These are phyloP conservation scores for Papiliotrema nemorosa DNA, from an alignment of 1,284 basidiomycete species.

Conservation along the genomic window DNA sequence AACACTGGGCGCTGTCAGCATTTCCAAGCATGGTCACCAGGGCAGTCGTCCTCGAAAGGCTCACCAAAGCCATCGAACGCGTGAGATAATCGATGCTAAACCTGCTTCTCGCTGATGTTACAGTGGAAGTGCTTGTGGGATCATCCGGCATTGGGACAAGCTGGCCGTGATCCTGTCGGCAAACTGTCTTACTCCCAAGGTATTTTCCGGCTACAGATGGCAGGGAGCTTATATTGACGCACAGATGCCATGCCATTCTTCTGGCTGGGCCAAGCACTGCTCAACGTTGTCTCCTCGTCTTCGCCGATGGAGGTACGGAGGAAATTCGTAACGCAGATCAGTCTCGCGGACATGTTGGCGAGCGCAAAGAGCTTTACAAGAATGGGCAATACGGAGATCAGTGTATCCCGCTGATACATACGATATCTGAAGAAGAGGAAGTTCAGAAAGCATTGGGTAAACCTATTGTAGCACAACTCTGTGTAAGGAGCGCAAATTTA, in stretches of 20 bases:
- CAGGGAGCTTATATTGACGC: neutral
- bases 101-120: neutral
- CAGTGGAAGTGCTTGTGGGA: neutral
- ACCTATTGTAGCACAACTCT: no score
- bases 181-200: neutral
- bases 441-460: no score
- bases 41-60: neutral
- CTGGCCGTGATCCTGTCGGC: neutral
- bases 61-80: neutral
- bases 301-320: neutral
- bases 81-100: no score
- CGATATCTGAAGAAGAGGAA: no score
- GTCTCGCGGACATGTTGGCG: neutral
- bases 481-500: no score
- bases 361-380: conserved; percentile 3
- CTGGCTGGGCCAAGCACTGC: neutral
- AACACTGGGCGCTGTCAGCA: neutral
- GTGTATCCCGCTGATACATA: no score
- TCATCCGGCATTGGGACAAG: neutral
- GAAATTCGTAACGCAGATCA: neutral
- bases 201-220: neutral
- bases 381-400: no score
- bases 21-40: neutral
- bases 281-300: neutral
- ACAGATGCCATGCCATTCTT: neutral